Percentiles rank a stretch among this genome's conserved stretches.
phyloP scores from a whole-genome alignment of 305 asterid genomes.

The Nicotiana rustica region DNA sequence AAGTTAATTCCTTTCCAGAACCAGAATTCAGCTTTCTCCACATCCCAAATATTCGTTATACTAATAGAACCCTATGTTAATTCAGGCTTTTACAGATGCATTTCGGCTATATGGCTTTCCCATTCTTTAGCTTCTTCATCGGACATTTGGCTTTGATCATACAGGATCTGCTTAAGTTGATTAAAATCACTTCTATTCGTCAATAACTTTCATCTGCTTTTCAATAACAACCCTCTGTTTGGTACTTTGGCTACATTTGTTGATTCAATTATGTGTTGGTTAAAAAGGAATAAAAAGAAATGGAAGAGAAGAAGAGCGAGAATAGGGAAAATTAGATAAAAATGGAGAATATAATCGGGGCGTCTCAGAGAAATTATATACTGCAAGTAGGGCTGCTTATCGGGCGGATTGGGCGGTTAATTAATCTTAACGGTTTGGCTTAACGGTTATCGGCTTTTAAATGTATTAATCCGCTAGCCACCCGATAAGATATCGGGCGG shows the following conservation, averaged over 20 bases:
- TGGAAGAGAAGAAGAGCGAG: neutral
- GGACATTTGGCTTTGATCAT: neutral
- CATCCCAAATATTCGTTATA: neutral
- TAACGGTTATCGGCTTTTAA: too few species aligned
- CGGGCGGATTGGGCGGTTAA: too few species aligned
- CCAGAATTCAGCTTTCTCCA: neutral
- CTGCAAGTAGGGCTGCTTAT: neutral
- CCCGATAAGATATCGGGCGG: too few species aligned
- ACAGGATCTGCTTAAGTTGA: neutral
- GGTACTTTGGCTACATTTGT: neutral
- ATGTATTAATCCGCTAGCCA: too few species aligned
- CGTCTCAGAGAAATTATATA: neutral
- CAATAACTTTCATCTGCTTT: neutral
- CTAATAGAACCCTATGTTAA: neutral
- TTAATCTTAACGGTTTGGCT: too few species aligned
- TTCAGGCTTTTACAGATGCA: neutral
- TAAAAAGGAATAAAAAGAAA: neutral
- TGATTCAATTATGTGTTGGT: neutral
- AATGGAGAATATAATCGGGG: neutral
- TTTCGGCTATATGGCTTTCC: neutral
- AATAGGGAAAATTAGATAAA: neutral
- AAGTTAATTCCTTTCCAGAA: neutral
- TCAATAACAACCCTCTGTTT: neutral
- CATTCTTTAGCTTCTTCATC: neutral
- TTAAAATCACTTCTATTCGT: neutral